Percentiles rank a stretch among this genome's conserved stretches.
These are phyloP conservation scores for Naegleria gruberi DNA, from an alignment of 208 protist species.

Conservation along the genomic window DNA sequence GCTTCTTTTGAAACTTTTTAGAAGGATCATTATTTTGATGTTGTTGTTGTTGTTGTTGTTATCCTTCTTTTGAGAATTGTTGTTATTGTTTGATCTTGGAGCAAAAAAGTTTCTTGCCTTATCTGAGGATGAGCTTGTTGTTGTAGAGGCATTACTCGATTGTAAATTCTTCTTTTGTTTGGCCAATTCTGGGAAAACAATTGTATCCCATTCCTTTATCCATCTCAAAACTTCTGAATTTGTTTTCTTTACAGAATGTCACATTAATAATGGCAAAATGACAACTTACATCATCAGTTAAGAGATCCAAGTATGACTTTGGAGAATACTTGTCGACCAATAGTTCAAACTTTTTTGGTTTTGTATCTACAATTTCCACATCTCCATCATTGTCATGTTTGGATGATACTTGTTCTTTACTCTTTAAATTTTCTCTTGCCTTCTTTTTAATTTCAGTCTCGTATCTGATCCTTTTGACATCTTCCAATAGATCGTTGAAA, in stretches of 20 bases:
- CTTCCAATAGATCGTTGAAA: background rate
- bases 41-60: background rate
- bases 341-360: background rate
- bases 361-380: too few species aligned
- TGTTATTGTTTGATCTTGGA: background rate
- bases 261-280: too few species aligned
- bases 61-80: background rate
- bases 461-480: background rate
- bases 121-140: background rate
- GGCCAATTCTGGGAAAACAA: constrained; percentile 29
- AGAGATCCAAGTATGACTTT: background rate
- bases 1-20: background rate
- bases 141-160: background rate
- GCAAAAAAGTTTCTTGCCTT: background rate
- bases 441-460: background rate
- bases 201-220: constrained; percentile 41
- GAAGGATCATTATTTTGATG: background rate
- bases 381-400: too few species aligned
- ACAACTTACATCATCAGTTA: constrained; percentile 12
- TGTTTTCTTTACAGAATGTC: background rate
- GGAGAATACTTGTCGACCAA: constrained; percentile 16
- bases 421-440: background rate
- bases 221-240: constrained; percentile 31
- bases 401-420: background rate
- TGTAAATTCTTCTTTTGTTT: background rate